A percentile compares a stretch with the other conserved stretches of the same genome.
These are phyloP conservation scores for Pythium volutum DNA, from an alignment of 352 stramenopile genomes.

Conservation along the genomic window DNA sequence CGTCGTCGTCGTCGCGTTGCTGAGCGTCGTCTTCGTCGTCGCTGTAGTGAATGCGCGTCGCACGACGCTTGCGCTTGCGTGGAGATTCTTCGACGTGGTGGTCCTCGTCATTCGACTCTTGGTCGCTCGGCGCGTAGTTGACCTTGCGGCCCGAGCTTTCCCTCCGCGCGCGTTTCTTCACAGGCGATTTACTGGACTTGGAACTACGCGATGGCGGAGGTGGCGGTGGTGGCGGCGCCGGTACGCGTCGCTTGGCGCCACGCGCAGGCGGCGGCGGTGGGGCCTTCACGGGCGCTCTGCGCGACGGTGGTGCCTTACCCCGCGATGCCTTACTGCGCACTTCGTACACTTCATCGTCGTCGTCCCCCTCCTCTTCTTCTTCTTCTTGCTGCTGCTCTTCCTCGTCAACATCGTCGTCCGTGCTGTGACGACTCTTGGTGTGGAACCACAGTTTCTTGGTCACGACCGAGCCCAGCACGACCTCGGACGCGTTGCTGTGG, in stretches of 20 bases:
- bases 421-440: conserved; percentile 10
- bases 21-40: conserved; percentile 13
- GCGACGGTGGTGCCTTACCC: neutral
- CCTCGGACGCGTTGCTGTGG: conserved; percentile 49
- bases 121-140: conserved; percentile 13
- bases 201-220: conserved; percentile 1
- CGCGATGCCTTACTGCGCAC: conserved; percentile 1
- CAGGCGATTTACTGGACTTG: conserved; percentile 4
- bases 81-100: conserved; percentile 26
- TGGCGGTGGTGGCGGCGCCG: conserved; percentile 7
- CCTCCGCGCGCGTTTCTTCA: conserved; percentile 19
- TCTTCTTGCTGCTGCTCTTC: conserved; percentile 15
- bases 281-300: neutral
- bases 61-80: conserved; percentile 11
- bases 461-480: conserved; percentile 50
- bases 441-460: conserved; percentile 69
- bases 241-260: conserved; percentile 10
- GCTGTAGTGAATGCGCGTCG: conserved; percentile 13
- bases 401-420: conserved; percentile 2
- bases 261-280: neutral
- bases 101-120: conserved; percentile 30
- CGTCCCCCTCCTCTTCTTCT: conserved; percentile 12
- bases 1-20: conserved; percentile 17
- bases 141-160: conserved; percentile 2
- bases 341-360: conserved; percentile 9